Evolutionary conservation across 2,329 filamentous ascomycete species (phyloP), one percentile per base, ranked within the genome.

Genomic region (Clonostachys sp.): DNA sequence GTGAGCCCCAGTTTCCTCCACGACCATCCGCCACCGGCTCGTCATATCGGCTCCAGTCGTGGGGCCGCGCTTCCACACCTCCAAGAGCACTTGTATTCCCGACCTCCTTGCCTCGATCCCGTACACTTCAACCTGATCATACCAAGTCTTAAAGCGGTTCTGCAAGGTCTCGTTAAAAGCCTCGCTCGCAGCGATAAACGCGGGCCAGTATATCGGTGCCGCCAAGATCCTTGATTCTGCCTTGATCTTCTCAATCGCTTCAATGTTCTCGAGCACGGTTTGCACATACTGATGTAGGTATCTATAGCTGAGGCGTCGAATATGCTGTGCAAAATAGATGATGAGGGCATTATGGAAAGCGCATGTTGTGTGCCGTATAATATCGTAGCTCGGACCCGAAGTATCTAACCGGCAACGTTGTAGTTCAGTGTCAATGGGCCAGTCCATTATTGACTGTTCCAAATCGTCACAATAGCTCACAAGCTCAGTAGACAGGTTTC

Each of bases 401-500:
- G 36, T 39, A 18, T 39, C 17, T 3, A 39, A 6, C 7, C 36
- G 36, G 17, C 36, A 39, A 12, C 36, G 36, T 18, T 39, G 14
- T 3, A 39, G 12, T 18, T 39, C 36, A n/a, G 17, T n/a, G 36
- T 39, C 36, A 12, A 39, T 39, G 14, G 36, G 17, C 36, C 47
- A 54, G 12, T 49, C 42, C 35, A 52, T 41, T 12, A 51, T 51
- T 12, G 57, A 52, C 49, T 57, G 57, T 48, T 58, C 53, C 42
- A 62, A 52, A 9, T 50, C 41, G n/a, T 59, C 58, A 17, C 60
- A 61, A 45, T 60, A 55, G 8, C 42, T 48, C 49, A 60, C 55
- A 4, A 62, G 53, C 1, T 41, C 30, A 30, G 49, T 34, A 34
- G 50, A 41, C 12, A 48, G 7, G 5, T n/a, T n/a, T 14, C 41